Evolutionary conservation across 208 protist genomes (phyloP).

Genomic region (Porcisia hertigi): DNA sequence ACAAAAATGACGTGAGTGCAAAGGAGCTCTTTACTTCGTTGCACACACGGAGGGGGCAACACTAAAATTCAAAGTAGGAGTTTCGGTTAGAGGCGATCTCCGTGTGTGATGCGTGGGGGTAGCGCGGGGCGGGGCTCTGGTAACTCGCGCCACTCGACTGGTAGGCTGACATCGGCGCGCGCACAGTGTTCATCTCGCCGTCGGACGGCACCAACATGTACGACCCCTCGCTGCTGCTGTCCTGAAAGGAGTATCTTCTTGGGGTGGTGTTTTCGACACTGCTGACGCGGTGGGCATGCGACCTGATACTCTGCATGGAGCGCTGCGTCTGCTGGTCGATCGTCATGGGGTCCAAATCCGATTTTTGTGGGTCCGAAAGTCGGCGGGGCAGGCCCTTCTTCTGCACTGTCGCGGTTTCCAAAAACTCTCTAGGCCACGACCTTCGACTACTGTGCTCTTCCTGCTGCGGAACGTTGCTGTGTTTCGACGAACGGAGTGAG

Average conservation of each 20-base stretch:
- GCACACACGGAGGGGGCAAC: neutral
- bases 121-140: slow-evolving; percentile 27
- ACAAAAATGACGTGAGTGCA: neutral
- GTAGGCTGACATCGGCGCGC: slow-evolving; percentile 13
- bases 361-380: slow-evolving; percentile 18
- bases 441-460: neutral
- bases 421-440: slow-evolving; percentile 38
- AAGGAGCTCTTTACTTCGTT: neutral
- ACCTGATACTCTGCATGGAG: slow-evolving; percentile 4
- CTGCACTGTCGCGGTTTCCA: slow-evolving; percentile 33
- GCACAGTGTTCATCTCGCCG: slow-evolving; percentile 11
- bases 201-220: slow-evolving; percentile 32
- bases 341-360: slow-evolving; percentile 6
- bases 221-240: slow-evolving; percentile 35
- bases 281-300: slow-evolving; percentile 17
- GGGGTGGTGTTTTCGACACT: slow-evolving; percentile 5
- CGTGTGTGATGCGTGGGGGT: slow-evolving; percentile 17
- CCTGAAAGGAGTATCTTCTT: slow-evolving; percentile 10
- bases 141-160: slow-evolving; percentile 11
- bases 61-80: slow-evolving; percentile 31
- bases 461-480: slow-evolving; percentile 7
- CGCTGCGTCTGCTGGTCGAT: slow-evolving; percentile 20
- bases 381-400: slow-evolving; percentile 42
- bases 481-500: slow-evolving; percentile 17
- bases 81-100: slow-evolving; percentile 16